Evolutionary conservation across 345 rosid species (phyloP).

Genomic region (Salix dunnii): DNA sequence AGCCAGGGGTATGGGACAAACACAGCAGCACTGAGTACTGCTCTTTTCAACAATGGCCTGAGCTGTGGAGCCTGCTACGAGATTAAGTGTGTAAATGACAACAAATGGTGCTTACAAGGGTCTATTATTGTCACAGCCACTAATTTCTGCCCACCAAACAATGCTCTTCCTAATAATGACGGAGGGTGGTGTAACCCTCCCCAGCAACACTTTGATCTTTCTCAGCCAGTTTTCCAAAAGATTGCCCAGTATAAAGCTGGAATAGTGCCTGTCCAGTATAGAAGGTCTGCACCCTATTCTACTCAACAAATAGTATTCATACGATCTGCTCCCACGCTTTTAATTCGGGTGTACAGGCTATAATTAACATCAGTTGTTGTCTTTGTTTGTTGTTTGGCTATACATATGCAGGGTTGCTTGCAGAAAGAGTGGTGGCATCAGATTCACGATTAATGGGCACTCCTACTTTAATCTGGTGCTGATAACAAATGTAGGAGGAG

Average conservation of each 20-base stretch:
- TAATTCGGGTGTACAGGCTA: not conserved
- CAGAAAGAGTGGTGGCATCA: conserved; percentile 7
- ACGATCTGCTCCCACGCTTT: not conserved
- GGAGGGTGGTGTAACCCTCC: conserved; percentile 19
- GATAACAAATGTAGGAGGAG: conserved; percentile 11
- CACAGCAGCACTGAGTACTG: conserved; percentile 10
- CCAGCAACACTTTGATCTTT: conserved; percentile 11
- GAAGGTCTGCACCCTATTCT: not conserved
- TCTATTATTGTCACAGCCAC: conserved; percentile 9
- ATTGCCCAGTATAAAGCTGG: conserved; percentile 14
- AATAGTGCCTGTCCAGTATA: conserved; percentile 10
- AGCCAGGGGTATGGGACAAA: conserved; percentile 11
- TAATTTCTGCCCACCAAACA: conserved; percentile 17
- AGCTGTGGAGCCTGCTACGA: conserved; percentile 12
- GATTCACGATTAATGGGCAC: conserved; percentile 13
- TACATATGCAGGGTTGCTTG: conserved; percentile 3
- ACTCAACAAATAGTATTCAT: not conserved
- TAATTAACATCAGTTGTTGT: not conserved
- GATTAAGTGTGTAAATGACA: conserved; percentile 8
- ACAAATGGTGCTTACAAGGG: not conserved
- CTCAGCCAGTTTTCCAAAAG: conserved; percentile 9
- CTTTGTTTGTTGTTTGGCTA: not conserved
- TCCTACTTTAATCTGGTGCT: conserved; percentile 12
- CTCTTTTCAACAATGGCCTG: conserved; percentile 2
- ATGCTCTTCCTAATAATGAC: not conserved